Base-by-base conservation (phyloP, 768 basidiomycete genomes). In the Amanita exitialis region DNA sequence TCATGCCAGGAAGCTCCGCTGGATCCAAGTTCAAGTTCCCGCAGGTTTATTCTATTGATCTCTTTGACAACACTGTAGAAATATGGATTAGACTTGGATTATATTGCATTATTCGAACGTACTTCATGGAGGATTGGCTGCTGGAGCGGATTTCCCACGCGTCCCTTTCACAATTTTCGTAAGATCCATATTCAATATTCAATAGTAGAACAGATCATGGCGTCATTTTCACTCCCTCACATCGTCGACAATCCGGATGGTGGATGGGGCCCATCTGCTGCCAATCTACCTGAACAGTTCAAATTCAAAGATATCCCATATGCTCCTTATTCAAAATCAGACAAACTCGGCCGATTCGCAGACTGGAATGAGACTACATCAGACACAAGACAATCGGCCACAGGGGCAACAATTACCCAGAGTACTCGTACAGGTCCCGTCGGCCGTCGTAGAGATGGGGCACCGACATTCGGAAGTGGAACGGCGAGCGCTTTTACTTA, bases 271-370 rank as follows among this genome's bases (percentile, higher is more conserved):
- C 90, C 92, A 5, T 80, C 85, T 3, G 78, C 84, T 0, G 76
- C 71, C 2, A 86, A 88, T 65, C 72, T 94, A 18, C 93, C 95
- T 1, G 75, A 86, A 41, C 84, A 91, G 56, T 97, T 95, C 72
- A 93, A 94, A 69, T 96, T 96, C 78, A 92, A 90, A 68, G 96
- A 97, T 60, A 96, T 98, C 54, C 96, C 96, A 42, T 99, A 98
- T 63, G 94, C 95, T 0, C 94, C 94, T 4, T 98, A 90, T 77
- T 92, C 92, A 69, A 99, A 99, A 80, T 84, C 90, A 34, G 96
- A 99, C 76, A 97, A 97, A 68, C 83, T 99, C 51, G 92, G 91
- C 48, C 85, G 95, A 48, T 89, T 99, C 62, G 95, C 95, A 44
- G 95, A 99, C 72, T 99, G 95, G 94, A 90, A 91, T 67, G 89